These are phyloP conservation scores for Fusarium gaditjirri DNA, from an alignment of 2,329 filamentous ascomycete species.

Conservation along the genomic window DNA sequence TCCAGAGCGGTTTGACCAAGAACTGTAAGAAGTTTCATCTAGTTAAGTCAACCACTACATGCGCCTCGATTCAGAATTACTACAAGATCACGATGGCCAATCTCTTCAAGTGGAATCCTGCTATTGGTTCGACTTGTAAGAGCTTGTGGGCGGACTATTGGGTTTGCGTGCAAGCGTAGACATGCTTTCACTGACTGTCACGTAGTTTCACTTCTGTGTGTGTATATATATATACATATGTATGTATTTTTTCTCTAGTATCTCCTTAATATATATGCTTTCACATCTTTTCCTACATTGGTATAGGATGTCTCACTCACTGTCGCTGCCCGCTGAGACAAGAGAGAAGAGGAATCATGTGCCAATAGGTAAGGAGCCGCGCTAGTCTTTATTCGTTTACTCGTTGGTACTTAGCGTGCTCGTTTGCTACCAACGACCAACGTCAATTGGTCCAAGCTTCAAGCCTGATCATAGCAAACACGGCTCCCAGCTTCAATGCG, in stretches of 20 bases:
- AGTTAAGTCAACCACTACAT: not conserved
- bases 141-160: not conserved
- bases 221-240: too few relatives aligned
- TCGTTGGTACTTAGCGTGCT: not conserved
- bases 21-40: not conserved
- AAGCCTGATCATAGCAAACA: not conserved
- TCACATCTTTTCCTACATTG: not conserved
- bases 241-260: fast-evolving
- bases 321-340: not conserved
- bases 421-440: not conserved
- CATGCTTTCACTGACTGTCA: not conserved
- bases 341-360: not conserved
- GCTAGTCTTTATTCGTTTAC: not conserved
- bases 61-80: not conserved
- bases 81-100: conserved; percentile 9
- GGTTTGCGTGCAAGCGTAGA: not conserved
- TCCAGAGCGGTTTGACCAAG: not conserved
- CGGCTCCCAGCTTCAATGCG: not conserved
- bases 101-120: conserved; percentile 17
- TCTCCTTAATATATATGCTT: too few relatives aligned
- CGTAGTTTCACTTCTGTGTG: too few relatives aligned
- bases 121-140: not conserved
- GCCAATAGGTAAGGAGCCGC: not conserved
- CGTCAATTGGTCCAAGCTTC: not conserved
- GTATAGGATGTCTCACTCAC: not conserved